Percentiles rank a stretch among this genome's conserved stretches.
Conservation (phyloP, 768 basidiomycete genomes). For the Rhodotorula diobovata region DNA sequence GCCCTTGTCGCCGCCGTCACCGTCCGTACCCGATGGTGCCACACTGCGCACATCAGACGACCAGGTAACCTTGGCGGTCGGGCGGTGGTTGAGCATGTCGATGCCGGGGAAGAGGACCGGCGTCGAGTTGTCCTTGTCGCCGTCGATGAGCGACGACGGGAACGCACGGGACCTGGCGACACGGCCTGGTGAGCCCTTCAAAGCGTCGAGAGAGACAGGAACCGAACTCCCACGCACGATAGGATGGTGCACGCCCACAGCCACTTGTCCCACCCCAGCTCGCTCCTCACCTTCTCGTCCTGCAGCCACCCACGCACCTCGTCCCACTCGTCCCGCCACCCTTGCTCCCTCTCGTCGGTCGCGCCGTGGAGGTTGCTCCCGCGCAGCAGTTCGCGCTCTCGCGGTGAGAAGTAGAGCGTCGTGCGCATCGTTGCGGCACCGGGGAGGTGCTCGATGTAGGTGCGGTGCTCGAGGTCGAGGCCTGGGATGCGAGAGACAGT, state of each 20-base stretch:
- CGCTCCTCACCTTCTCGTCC: constrained; percentile 50
- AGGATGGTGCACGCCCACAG: constrained; percentile 39
- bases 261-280: constrained; percentile 57
- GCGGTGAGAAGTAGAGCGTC: constrained; percentile 63
- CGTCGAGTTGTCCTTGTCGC: constrained; percentile 54
- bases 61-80: constrained; percentile 79
- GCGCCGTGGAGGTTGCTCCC: constrained; percentile 81
- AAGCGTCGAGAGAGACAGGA: not conserved
- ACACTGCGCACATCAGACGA: constrained; percentile 49
- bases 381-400: constrained; percentile 63
- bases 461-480: constrained; percentile 46
- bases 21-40: not conserved
- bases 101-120: constrained; percentile 82
- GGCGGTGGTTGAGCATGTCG: constrained; percentile 79
- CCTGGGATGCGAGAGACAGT: not conserved
- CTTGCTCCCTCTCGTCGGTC: constrained; percentile 60
- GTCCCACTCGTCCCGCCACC: constrained; percentile 63
- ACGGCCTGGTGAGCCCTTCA: constrained; percentile 48
- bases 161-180: constrained; percentile 85
- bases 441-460: constrained; percentile 70
- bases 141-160: constrained; percentile 71
- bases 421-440: constrained; percentile 58
- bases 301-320: constrained; percentile 54
- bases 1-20: constrained; percentile 10
- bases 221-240: constrained; percentile 9